These are phyloP conservation scores for Tagetes erecta DNA, from an alignment of 129 eudicot genomes.

Conservation along the genomic window DNA sequence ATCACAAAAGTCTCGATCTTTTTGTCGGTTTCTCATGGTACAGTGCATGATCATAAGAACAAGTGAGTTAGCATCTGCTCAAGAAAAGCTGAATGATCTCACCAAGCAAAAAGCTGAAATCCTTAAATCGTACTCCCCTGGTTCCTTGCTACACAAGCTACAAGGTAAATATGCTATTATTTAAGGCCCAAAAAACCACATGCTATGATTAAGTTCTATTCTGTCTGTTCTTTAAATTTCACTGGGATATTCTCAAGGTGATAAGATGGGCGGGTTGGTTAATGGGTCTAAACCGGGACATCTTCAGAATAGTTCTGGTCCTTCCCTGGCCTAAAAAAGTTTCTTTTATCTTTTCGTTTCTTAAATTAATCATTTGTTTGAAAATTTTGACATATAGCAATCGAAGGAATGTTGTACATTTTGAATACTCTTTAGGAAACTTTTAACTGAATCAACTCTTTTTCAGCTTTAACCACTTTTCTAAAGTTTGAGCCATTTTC, in stretches of 20 bases:
- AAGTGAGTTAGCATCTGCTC: constrained; percentile 84
- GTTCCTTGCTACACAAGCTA: constrained; percentile 64
- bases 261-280: background rate
- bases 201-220: background rate
- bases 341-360: background rate
- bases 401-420: too few relatives aligned
- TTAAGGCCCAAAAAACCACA: background rate
- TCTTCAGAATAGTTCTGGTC: background rate
- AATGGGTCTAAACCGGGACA: background rate
- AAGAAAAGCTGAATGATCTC: constrained; percentile 76
- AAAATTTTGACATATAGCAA: background rate
- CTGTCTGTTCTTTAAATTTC: background rate
- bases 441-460: background rate
- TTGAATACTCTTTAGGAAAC: background rate
- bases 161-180: constrained; percentile 53
- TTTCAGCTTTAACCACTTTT: background rate
- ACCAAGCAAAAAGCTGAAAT: constrained; percentile 62
- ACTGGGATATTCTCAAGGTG: background rate
- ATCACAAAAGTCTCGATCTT: background rate
- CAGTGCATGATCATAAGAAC: constrained; percentile 95
- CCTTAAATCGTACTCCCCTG: constrained; percentile 63
- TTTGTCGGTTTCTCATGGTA: constrained; percentile 16
- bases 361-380: background rate
- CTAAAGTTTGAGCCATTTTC: too few relatives aligned
- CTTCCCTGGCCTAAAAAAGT: background rate